Conservation (phyloP, 805 yeast genomes). For the Saccharomycopsis amapae region DNA sequence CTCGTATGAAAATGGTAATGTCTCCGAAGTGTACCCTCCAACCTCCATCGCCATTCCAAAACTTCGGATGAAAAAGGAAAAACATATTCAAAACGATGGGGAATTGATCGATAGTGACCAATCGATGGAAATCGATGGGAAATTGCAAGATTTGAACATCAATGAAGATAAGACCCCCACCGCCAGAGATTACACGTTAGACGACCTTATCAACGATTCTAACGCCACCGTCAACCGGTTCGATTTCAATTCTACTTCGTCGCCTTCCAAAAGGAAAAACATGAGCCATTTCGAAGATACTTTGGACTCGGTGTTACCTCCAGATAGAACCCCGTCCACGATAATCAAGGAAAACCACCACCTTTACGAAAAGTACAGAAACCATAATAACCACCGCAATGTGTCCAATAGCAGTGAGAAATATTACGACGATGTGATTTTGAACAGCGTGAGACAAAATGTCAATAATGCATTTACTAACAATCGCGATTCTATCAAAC, state of each 20-base stretch:
- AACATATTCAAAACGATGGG: constrained; percentile 6
- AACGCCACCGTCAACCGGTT: constrained; percentile 10
- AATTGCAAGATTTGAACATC: constrained; percentile 12
- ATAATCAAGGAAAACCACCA: constrained; percentile 19
- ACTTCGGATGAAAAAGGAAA: constrained; percentile 7
- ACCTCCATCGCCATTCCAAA: constrained; percentile 11
- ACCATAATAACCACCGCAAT: neutral
- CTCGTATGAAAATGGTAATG: constrained; percentile 6
- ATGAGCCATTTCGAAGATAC: constrained; percentile 12
- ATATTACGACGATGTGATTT: constrained; percentile 20
- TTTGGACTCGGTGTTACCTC: constrained; percentile 19
- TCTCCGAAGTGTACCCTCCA: constrained; percentile 4
- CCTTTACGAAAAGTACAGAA: constrained; percentile 6
- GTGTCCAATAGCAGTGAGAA: constrained; percentile 12
- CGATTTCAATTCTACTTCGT: neutral
- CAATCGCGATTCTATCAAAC: constrained; percentile 4
- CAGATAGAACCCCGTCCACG: constrained; percentile 20
- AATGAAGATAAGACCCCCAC: neutral
- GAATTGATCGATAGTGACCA: neutral
- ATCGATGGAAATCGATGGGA: constrained; percentile 10
- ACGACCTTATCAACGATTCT: constrained; percentile 10
- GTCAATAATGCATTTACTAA: constrained; percentile 8
- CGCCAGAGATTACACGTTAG: constrained; percentile 4
- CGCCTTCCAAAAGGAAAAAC: neutral
- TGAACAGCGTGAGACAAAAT: constrained; percentile 18